A percentile compares a stretch with the other conserved stretches of the same genome.
Evolutionary conservation across 1,284 basidiomycete species (phyloP).

Genomic region (Heterobasidion irregulare): DNA sequence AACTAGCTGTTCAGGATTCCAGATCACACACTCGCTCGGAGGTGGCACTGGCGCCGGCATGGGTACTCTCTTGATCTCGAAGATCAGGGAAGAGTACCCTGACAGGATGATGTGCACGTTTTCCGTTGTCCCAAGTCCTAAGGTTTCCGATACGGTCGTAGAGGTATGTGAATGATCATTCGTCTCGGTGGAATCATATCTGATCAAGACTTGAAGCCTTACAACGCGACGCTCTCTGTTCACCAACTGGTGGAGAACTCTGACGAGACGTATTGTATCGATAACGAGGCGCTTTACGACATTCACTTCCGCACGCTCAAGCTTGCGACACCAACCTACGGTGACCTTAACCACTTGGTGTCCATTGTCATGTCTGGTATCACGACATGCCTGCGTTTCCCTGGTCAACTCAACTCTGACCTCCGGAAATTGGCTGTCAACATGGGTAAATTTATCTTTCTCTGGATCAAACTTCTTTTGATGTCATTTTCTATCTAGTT

Average conservation of each 20-base stretch:
- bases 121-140: conserved; percentile 92
- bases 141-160: conserved; percentile 96
- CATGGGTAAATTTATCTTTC: conserved; percentile 63
- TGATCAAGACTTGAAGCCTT: conserved; percentile 45
- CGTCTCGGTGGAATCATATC: background rate
- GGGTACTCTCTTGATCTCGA: conserved; percentile 85
- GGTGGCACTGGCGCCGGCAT: conserved; percentile 95
- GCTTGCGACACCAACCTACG: conserved; percentile 89
- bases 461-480: background rate
- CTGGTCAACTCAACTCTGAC: conserved; percentile 98
- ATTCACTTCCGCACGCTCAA: conserved; percentile 98
- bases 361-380: conserved; percentile 98
- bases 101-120: conserved; percentile 98
- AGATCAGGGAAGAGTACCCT: conserved; percentile 90
- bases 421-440: conserved; percentile 96
- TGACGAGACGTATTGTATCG: conserved; percentile 93
- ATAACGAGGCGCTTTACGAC: conserved; percentile 98
- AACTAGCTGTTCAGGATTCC: conserved; percentile 60
- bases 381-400: conserved; percentile 95
- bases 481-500: conserved; percentile 36
- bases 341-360: conserved; percentile 95
- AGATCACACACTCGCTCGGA: conserved; percentile 94
- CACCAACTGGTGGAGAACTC: conserved; percentile 97
- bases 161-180: conserved; percentile 42
- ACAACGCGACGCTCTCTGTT: conserved; percentile 92